A percentile compares a stretch with the other conserved stretches of the same genome.
Evolutionary conservation across 73 alveolate species (phyloP).

Genomic region (Tetrahymena thermophila): DNA sequence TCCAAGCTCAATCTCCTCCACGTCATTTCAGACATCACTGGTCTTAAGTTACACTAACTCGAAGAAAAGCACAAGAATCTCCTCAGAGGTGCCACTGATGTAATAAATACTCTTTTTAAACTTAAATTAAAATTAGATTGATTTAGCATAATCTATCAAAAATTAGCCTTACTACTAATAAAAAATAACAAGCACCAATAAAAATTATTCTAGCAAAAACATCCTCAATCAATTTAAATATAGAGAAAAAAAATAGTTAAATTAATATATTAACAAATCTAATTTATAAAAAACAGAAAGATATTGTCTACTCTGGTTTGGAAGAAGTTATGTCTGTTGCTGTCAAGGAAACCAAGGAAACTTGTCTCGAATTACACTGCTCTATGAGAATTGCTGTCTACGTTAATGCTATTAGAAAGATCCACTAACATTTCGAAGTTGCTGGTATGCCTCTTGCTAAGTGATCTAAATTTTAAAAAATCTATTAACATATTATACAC

Average conservation of each 20-base stretch:
- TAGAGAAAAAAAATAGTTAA: background rate
- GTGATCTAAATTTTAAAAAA: background rate
- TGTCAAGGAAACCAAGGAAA: slow-evolving; percentile 42
- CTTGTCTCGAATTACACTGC: slow-evolving; percentile 32
- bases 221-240: background rate
- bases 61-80: slow-evolving; percentile 28
- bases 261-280: slow-evolving; percentile 26
- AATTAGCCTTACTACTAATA: background rate
- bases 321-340: slow-evolving; percentile 82
- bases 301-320: slow-evolving; percentile 77
- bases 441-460: slow-evolving; percentile 29
- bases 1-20: slow-evolving; percentile 46
- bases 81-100: slow-evolving; percentile 40
- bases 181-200: background rate
- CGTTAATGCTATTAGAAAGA: slow-evolving; percentile 37
- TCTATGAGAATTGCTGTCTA: slow-evolving; percentile 74
- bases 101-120: background rate
- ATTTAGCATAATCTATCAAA: background rate
- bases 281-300: slow-evolving; percentile 35
- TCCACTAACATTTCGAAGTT: slow-evolving; percentile 30
- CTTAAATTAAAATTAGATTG: background rate
- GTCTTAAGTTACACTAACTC: slow-evolving; percentile 35
- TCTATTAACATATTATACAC: background rate
- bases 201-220: background rate
- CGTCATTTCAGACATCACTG: slow-evolving; percentile 24